Base-by-base conservation (phyloP, 306 rosid species). In the Pterocarpus santalinus region DNA sequence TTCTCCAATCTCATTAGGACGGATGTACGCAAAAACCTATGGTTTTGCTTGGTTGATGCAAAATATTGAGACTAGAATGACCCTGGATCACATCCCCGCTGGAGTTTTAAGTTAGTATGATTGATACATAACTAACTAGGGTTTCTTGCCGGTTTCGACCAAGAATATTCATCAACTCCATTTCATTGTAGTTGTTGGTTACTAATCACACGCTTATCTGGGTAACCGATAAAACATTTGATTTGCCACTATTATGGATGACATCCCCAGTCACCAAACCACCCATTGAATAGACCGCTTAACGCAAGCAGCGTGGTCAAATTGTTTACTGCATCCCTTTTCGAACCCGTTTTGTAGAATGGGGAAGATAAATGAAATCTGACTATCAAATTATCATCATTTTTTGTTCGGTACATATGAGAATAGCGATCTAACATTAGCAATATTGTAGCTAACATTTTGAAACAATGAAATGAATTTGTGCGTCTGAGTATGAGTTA, bases 71-170 rank as follows among this genome's bases (percentile, higher is more conserved):
- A 39, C 2, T 4, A 58, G 41, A 39, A 57, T 73, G 78, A 57
- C 78, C 11, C 43, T n/a, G 39, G 35, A 56, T 72, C 65, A 73
- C 55, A 58, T 16, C 78, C 17, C 8, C 30, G 47, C 47, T 5
- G 11, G 47, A 12, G 69, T 57, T 60, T 4, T 11, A 60, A 41
- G 41, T 2, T 1, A 51, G 57, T 74, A 12, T 0, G 8, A 55
- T 43, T 3, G 53, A 43, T 41, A 2, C 58, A 7, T 74, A 60
- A 30, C 69, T 43, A 60, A 60, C 68, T 57, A 3, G 30, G 15
- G 57, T 44, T 74, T 74, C 69, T 60, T 73, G 68, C 22, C 28
- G 56, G 41, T 22, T 73, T 68, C 56, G 0, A 62, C 65, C 72
- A 60, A 43, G 22, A 33, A 30, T 43, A 6, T 30, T 34, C 47